phyloP scores from a whole-genome alignment of 2,329 filamentous ascomycete species.

The Trichoderma sp. region DNA sequence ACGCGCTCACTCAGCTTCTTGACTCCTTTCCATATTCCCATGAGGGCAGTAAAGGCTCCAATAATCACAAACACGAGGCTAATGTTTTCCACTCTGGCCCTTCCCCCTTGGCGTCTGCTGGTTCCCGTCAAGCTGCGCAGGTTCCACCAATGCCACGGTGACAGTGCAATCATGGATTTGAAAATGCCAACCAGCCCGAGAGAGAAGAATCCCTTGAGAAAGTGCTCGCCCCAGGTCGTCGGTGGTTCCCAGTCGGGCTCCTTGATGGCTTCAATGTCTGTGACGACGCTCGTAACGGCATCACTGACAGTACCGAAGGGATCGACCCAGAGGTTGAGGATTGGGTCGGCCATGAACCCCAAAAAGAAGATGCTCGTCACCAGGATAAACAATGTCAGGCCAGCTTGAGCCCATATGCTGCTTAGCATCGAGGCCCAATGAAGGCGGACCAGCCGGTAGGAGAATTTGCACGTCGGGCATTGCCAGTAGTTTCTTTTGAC shows the following conservation, averaged over 20 bases:
- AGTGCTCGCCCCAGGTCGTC: conserved; percentile 74
- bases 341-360: conserved; percentile 89
- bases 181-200: conserved; percentile 81
- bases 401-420: conserved; percentile 63
- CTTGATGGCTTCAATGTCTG: conserved; percentile 38
- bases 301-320: conserved; percentile 62
- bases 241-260: conserved; percentile 46
- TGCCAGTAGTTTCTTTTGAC: conserved; percentile 72
- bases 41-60: conserved; percentile 76
- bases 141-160: conserved; percentile 75
- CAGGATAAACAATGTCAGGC: conserved; percentile 70
- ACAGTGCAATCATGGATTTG: conserved; percentile 73
- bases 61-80: conserved; percentile 77
- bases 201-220: conserved; percentile 85
- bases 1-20: conserved; percentile 67
- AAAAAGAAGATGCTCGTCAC: conserved; percentile 72
- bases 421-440: conserved; percentile 69
- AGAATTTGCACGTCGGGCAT: conserved; percentile 84
- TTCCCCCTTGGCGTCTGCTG: conserved; percentile 58
- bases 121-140: conserved; percentile 58
- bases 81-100: conserved; percentile 74
- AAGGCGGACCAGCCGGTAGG: conserved; percentile 75
- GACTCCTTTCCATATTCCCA: conserved; percentile 81
- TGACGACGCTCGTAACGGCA: conserved; percentile 46
- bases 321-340: conserved; percentile 84